Conservation (phyloP, 176 grass and related monocot species). For the Bonia amplexicaulis region DNA sequence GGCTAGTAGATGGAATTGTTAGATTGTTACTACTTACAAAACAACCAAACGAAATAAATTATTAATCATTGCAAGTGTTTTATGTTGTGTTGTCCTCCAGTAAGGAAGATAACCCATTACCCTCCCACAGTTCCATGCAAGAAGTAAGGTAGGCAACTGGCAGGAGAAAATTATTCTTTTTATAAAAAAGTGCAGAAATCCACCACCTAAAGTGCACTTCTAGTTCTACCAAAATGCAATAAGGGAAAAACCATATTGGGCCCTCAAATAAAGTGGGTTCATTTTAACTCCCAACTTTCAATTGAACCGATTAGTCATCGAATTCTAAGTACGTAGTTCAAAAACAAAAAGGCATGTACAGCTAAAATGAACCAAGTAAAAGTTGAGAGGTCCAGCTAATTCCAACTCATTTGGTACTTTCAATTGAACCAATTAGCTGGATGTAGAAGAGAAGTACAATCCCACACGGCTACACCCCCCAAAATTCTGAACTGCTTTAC, state of each 20-base stretch:
- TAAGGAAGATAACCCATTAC: background rate
- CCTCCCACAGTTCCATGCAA: background rate
- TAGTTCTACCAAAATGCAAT: background rate
- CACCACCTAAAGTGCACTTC: background rate
- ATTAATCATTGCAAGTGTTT: background rate
- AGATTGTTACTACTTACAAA: background rate
- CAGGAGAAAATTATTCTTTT: background rate
- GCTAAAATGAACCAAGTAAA: background rate
- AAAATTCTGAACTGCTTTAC: background rate
- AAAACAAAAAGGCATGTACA: background rate
- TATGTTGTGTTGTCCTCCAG: background rate
- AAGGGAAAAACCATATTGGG: background rate
- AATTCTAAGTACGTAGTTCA: background rate
- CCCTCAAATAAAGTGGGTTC: background rate
- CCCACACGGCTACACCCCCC: background rate
- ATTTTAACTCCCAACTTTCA: background rate
- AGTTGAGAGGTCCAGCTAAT: background rate
- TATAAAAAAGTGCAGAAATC: background rate
- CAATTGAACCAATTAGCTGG: background rate
- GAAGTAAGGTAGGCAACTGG: background rate
- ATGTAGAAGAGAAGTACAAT: background rate
- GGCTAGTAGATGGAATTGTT: slow-evolving; percentile 1
- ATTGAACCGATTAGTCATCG: slow-evolving; percentile 8
- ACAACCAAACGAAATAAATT: background rate
- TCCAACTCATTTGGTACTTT: background rate